These are phyloP conservation scores for Cladophialophora yegresii DNA, from an alignment of 2,329 filamentous ascomycete genomes.

Conservation along the genomic window DNA sequence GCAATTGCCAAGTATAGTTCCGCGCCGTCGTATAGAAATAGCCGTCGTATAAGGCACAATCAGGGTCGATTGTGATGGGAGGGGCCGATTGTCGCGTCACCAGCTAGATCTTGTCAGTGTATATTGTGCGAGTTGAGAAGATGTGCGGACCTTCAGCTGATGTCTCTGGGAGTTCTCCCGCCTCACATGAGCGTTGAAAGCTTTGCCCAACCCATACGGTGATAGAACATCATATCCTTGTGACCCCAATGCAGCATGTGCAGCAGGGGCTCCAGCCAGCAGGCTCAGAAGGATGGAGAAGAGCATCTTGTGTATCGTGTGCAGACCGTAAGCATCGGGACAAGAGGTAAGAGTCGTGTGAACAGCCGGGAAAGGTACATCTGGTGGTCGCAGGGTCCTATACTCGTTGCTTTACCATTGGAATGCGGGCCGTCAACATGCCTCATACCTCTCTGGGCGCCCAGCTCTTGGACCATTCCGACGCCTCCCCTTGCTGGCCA, in stretches of 20 bases:
- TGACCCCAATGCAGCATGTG: not conserved
- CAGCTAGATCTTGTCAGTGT: conserved; percentile 16
- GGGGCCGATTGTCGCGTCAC: conserved; percentile 15
- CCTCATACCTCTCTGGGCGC: conserved; percentile 3
- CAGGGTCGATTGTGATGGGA: conserved; percentile 20
- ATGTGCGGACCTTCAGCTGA: conserved; percentile 4
- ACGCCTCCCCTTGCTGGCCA: not conserved
- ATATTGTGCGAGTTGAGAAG: not conserved
- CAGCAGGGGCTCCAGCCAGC: not conserved
- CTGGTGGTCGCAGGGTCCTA: conserved; percentile 26
- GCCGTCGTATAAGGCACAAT: conserved; percentile 28
- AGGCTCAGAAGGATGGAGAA: conserved; percentile 7
- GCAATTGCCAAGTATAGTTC: conserved; percentile 32
- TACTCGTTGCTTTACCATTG: conserved; percentile 22
- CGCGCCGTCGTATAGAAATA: conserved; percentile 28
- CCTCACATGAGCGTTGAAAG: conserved; percentile 9
- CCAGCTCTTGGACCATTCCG: not conserved
- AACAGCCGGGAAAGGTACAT: not conserved
- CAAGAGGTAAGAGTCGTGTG: not conserved
- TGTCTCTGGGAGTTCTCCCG: not conserved
- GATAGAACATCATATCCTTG: not conserved
- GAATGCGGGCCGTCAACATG: conserved; percentile 21
- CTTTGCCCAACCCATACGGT: conserved; percentile 6
- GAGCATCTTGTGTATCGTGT: conserved; percentile 13
- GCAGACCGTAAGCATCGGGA: not conserved